Evolutionary conservation across 768 basidiomycete species (phyloP), one percentile per base, ranked within the genome.

Genomic region (Infundibulicybe gibba): DNA sequence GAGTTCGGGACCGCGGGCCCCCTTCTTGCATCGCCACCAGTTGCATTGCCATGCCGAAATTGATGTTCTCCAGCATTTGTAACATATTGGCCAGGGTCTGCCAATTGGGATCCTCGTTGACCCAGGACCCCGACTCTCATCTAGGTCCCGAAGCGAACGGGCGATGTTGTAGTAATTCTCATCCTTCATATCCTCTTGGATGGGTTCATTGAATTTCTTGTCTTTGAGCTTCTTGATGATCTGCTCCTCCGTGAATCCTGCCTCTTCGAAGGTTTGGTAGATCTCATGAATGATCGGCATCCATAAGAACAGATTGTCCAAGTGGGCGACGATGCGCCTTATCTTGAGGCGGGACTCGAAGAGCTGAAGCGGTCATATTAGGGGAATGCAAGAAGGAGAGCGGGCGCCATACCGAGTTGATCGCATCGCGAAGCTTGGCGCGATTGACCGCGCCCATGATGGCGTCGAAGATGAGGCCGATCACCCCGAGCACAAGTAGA

Each of bases 231-330:
- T 47, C 41, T 54, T 19, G n/a, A 54, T 35, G 14, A 54, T 54
- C 45, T 48, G 40, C 12, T 54, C 52, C 20, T 51, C 45, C 32
- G 43, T 35, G 33, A 47, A 54, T 30, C 46, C 49, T 17, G 31
- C 34, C 25, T 54, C 49, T 40, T 54, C 52, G 42, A 52, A 54
- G 11, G 45, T 48, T 21, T 51, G 25, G 31, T 54, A 54, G 30
- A 54, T 48, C 12, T 30, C 49, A 32, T 31, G 43, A 30, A 54
- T 54, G 14, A 31, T 45, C n/a, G 44, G 50, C n/a, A 54, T 32
- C 30, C 43, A 41, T 9, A 21, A n/a, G 17, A 25, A 14, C 3
- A 54, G 12, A 31, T 47, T 40, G 15, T 47, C 32, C 12, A 51
- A 43, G 21, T 51, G 50, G 6, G 38, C 42, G 9, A 43, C 32